Evolutionary conservation across 371 early-diverging fungal species (phyloP), one percentile per base, ranked within the genome.

Genomic region (Apophysomyces variabilis): DNA sequence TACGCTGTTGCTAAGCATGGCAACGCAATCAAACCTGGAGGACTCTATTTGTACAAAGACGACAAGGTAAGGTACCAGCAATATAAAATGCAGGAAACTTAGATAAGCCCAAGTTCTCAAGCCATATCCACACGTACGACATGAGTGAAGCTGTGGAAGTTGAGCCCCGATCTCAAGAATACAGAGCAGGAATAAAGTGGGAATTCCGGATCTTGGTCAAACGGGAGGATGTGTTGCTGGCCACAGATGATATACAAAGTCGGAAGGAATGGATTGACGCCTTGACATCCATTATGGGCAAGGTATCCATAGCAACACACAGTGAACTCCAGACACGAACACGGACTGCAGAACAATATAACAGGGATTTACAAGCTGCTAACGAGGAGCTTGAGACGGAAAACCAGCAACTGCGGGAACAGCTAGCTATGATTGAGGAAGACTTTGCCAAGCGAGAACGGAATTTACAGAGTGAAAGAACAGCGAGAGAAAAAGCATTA

Each of bases 1-100:
- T 83, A 80, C 64, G 84, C 76, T 7, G 81, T 83, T n/a, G 84
- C 84, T 7, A 83, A 80, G 61, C 84, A 83, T 68, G 84, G 84
- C 7, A 83, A 76, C 65, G 66, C 81, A 16, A 69, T 83, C 41
- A 80, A 79, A 60, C 79, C 84, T 0, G 81, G 84, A 7, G 73
- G 76, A 12, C 66, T 83, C 9, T 80, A 77, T 54, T 46, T 83
- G 1, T 83, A 83, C 63, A 80, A 80, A 38, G 84, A 83, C 66
- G 74, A 73, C 36, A 83, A 83, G 78, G 84, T 83, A 70, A 64
- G 5, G 2, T 21, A 21, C n/a, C 4, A 50, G 21, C 9, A 50
- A 21, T 4, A 1, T 4, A 21, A 21, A 21, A 1, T 50, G 21
- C 4, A 32, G 41, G 13, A 41, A 41, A 11, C 41, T 32, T 43